Conservation (phyloP, 345 rosid genomes). For the Pugionium cornutum region DNA sequence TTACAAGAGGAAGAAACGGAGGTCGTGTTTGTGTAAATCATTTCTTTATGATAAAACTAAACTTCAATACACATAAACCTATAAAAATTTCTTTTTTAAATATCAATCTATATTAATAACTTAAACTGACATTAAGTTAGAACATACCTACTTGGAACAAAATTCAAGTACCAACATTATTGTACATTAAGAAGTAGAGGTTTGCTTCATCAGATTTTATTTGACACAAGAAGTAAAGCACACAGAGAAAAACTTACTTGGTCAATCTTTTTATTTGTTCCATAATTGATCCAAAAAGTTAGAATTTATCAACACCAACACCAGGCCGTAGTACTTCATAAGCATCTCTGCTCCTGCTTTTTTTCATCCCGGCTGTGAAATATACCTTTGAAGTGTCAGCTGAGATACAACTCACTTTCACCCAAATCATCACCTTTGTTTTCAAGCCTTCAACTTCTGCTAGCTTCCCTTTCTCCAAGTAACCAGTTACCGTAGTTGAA, state of each 20-base stretch:
- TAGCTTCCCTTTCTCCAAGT: slow-evolving; percentile 81
- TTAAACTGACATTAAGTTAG: no score
- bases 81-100: no score
- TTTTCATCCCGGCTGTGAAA: slow-evolving; percentile 79
- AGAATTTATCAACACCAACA: slow-evolving; percentile 73
- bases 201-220: slow-evolving; percentile 22
- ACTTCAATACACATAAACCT: no score
- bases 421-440: slow-evolving; percentile 89
- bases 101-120: no score
- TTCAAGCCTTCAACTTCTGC: slow-evolving; percentile 86
- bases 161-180: slow-evolving; percentile 18
- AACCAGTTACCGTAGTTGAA: slow-evolving; percentile 61
- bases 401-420: slow-evolving; percentile 69
- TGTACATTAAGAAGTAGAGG: slow-evolving; percentile 2
- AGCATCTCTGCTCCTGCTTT: slow-evolving; percentile 66
- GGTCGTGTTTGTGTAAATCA: no score
- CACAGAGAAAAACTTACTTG: slow-evolving; percentile 16
- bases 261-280: background rate
- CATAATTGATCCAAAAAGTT: slow-evolving; percentile 24
- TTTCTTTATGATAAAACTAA: no score
- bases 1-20: no score
- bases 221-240: slow-evolving; percentile 14
- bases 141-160: no score
- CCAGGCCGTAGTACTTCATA: slow-evolving; percentile 85
- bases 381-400: slow-evolving; percentile 75